Conservation (phyloP, 2,329 filamentous ascomycete species). For the Monilinia fructicola region DNA sequence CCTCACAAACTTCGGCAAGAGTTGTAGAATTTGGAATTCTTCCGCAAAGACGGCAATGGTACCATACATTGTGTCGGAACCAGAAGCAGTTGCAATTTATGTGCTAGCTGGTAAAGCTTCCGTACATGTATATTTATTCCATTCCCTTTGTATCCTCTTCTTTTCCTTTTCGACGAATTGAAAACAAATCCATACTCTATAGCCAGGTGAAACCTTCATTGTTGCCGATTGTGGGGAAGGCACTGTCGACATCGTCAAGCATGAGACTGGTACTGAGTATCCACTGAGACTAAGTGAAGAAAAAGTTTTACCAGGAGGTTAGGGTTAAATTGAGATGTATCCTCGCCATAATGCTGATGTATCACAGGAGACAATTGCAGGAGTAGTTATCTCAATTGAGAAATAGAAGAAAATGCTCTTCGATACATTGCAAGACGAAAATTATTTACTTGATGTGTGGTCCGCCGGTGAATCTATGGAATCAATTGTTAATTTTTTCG, state of each 20-base stretch:
- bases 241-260: slow-evolving; percentile 35
- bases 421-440: slow-evolving; percentile 8
- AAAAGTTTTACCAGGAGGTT: slow-evolving; percentile 28
- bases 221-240: slow-evolving; percentile 37
- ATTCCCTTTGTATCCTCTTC: background rate
- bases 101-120: slow-evolving; percentile 26
- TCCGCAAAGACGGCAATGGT: background rate
- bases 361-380: slow-evolving; percentile 26
- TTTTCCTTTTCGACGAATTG: background rate
- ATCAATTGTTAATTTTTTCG: slow-evolving; percentile 14
- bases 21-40: slow-evolving; percentile 22
- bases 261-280: slow-evolving; percentile 29
- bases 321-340: background rate
- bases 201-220: slow-evolving; percentile 33
- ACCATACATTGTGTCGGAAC: slow-evolving; percentile 37
- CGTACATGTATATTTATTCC: slow-evolving; percentile 3
- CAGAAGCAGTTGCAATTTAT: slow-evolving; percentile 37
- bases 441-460: slow-evolving; percentile 15
- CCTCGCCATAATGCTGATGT: background rate
- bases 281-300: slow-evolving; percentile 34
- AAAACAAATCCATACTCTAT: background rate
- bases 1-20: slow-evolving; percentile 12
- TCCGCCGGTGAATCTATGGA: slow-evolving; percentile 9
- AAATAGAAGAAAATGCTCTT: slow-evolving; percentile 17
- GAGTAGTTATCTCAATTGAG: slow-evolving; percentile 27